These are phyloP conservation scores for Trichoderma koningiopsis DNA, from an alignment of 2,329 filamentous ascomycete species.

Conservation along the genomic window DNA sequence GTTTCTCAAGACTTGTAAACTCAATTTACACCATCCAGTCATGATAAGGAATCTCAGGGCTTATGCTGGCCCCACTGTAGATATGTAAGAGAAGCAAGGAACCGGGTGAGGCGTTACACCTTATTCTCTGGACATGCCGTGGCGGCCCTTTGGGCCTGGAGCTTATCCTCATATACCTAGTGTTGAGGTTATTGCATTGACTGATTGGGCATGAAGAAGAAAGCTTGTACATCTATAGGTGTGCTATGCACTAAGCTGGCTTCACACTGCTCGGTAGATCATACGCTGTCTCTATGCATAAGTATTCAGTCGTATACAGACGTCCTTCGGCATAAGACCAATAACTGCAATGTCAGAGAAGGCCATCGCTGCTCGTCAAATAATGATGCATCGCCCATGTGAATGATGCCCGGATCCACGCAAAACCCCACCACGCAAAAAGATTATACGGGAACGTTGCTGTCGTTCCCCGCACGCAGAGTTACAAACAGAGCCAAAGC, in stretches of 20 bases:
- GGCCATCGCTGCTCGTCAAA: not conserved
- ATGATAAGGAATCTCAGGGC: not conserved
- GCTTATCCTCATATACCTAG: no score
- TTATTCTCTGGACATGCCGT: no score
- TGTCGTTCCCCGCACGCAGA: not conserved
- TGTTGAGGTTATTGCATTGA: no score
- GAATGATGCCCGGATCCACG: not conserved
- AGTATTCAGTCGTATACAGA: not conserved
- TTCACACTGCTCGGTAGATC: no score
- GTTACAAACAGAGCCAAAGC: not conserved
- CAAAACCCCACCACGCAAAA: not conserved
- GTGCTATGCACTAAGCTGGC: no score
- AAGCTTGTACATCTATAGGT: not conserved
- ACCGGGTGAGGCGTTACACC: no score
- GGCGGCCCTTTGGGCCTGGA: no score
- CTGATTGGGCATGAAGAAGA: not conserved
- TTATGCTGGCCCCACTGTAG: not conserved
- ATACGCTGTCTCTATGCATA: no score
- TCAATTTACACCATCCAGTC: not conserved
- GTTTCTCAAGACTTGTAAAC: not conserved
- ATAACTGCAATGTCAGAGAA: not conserved
- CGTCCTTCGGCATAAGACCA: not conserved
- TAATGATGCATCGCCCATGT: not conserved
- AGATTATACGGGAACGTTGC: not conserved
- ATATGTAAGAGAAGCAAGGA: not conserved